Conservation (phyloP, 1,139 yeast species). For the Saccharomyces hybrid region DNA sequence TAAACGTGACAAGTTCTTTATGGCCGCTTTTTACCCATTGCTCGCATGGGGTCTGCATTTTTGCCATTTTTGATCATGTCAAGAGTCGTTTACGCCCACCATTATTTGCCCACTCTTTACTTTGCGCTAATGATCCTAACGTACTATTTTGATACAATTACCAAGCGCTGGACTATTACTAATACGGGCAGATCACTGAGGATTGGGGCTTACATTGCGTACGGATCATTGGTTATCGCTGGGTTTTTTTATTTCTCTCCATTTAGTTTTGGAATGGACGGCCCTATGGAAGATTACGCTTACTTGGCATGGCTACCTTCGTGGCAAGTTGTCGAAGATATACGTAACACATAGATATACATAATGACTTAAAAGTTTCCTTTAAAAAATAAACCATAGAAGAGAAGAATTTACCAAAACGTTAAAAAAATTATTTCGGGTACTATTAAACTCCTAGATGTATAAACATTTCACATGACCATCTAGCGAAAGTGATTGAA, state of each 20-base stretch:
- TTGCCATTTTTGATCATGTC: constrained; percentile 92
- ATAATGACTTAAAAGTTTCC: background rate
- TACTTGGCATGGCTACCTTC: constrained; percentile 69
- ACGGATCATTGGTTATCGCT: constrained; percentile 54
- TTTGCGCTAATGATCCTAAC: constrained; percentile 83
- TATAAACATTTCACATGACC: background rate
- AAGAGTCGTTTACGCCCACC: constrained; percentile 96
- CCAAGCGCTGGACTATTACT: constrained; percentile 36
- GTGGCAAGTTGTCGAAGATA: constrained; percentile 49
- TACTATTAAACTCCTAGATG: background rate
- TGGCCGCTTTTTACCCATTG: constrained; percentile 88
- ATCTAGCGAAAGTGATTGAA: background rate
- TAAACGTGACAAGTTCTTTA: constrained; percentile 41
- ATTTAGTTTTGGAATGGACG: constrained; percentile 85
- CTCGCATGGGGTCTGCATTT: constrained; percentile 93
- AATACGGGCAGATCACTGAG: constrained; percentile 30
- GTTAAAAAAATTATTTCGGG: background rate
- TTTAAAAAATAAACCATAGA: background rate
- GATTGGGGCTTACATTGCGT: constrained; percentile 34
- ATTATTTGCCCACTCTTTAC: constrained; percentile 91
- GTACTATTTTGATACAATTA: constrained; percentile 64
- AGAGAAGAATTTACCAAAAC: background rate
- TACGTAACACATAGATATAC: background rate
- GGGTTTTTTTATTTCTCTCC: constrained; percentile 69
- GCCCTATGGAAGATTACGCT: constrained; percentile 59